These are phyloP conservation scores for Cicer bijugum DNA, from an alignment of 306 rosid species.

Conservation along the genomic window DNA sequence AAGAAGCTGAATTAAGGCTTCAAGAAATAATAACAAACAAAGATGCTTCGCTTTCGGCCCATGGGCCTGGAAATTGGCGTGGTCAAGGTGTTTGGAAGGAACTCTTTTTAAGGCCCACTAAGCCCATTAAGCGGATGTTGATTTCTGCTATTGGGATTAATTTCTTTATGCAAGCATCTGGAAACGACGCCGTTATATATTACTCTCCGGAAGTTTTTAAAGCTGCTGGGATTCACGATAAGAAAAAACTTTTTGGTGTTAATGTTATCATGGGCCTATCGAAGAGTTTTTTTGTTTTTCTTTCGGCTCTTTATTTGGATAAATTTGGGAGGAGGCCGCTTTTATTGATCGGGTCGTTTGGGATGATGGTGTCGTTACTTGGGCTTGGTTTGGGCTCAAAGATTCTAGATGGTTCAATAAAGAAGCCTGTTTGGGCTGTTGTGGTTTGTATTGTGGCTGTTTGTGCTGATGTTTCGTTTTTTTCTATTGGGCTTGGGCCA, in stretches of 20 bases:
- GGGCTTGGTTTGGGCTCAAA: constrained; percentile 71
- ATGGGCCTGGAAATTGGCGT: constrained; percentile 36
- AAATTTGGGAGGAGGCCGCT: constrained; percentile 69
- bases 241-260: constrained; percentile 63
- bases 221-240: constrained; percentile 60
- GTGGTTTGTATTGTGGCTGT: constrained; percentile 57
- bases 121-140: constrained; percentile 63
- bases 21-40: constrained; percentile 51
- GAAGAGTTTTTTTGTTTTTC: constrained; percentile 59
- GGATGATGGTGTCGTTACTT: constrained; percentile 64
- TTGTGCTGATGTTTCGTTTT: constrained; percentile 68
- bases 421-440: constrained; percentile 66
- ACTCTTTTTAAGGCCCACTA: constrained; percentile 56
- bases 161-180: constrained; percentile 93
- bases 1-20: constrained; percentile 64
- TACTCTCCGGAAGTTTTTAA: constrained; percentile 76
- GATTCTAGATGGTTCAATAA: constrained; percentile 36
- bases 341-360: constrained; percentile 64
- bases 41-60: constrained; percentile 44
- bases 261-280: constrained; percentile 73
- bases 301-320: constrained; percentile 70
- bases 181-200: constrained; percentile 87
- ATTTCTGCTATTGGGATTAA: constrained; percentile 73
- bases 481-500: constrained; percentile 89
- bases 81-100: constrained; percentile 73